Percentiles rank a stretch among this genome's conserved stretches.
These are phyloP conservation scores for Myriangium duriaei DNA, from an alignment of 2,329 filamentous ascomycete species.

Conservation along the genomic window DNA sequence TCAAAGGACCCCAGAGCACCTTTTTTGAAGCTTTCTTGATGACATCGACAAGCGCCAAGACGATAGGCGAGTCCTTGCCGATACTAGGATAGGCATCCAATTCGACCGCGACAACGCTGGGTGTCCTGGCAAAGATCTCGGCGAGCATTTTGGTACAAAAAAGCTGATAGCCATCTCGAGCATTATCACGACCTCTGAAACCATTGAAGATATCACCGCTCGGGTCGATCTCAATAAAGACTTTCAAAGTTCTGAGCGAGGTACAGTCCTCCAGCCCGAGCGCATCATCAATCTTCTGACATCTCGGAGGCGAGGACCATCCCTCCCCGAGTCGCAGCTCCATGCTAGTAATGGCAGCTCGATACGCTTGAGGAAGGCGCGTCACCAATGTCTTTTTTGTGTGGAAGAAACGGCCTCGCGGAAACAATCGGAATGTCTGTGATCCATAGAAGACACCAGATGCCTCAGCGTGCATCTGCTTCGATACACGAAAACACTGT, in stretches of 20 bases:
- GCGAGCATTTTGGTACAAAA: constrained; percentile 50
- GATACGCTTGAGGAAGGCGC: constrained; percentile 49
- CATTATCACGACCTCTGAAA: constrained; percentile 41
- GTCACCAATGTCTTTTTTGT: constrained; percentile 59
- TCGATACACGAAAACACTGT: constrained; percentile 48
- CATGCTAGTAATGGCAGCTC: constrained; percentile 47
- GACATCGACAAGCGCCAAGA: constrained; percentile 46
- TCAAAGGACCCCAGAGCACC: constrained; percentile 55
- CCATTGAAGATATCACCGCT: constrained; percentile 52
- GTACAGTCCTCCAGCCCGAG: constrained; percentile 52
- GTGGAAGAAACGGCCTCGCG: constrained; percentile 56
- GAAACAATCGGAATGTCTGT: constrained; percentile 53
- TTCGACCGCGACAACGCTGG: constrained; percentile 45
- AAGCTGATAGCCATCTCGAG: constrained; percentile 55
- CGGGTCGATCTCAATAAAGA: constrained; percentile 63
- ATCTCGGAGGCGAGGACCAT: constrained; percentile 56
- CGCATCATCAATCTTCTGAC: constrained; percentile 55
- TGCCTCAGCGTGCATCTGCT: constrained; percentile 50
- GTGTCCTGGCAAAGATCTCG: constrained; percentile 44
- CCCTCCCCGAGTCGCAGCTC: constrained; percentile 62
- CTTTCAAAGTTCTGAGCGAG: constrained; percentile 46
- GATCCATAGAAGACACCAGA: constrained; percentile 51
- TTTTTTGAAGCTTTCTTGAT: constrained; percentile 36
- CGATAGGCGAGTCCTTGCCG: constrained; percentile 51
- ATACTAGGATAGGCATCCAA: constrained; percentile 60